Evolutionary conservation across 345 rosid genomes (phyloP).

Genomic region (Camelina hispida): DNA sequence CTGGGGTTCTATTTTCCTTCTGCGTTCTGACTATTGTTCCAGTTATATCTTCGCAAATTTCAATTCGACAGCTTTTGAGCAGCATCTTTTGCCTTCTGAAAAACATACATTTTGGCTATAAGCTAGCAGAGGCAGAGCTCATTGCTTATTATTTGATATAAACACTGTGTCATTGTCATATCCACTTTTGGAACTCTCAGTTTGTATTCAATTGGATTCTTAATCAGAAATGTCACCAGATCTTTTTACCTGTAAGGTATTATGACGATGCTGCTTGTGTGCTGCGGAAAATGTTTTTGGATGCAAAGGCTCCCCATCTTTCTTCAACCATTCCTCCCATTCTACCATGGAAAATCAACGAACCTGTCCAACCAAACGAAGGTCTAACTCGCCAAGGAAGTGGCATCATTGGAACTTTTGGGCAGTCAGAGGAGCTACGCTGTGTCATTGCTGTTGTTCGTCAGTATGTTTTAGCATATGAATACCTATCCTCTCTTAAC

Average conservation of each 20-base stretch:
- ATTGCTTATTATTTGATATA: slow-evolving; percentile 9
- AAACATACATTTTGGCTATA: slow-evolving; percentile 7
- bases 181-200: background rate
- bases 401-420: slow-evolving; percentile 91
- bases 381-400: slow-evolving; percentile 98
- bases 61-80: background rate
- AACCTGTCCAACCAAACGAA: slow-evolving; percentile 75
- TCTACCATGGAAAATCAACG: slow-evolving; percentile 94
- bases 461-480: slow-evolving; percentile 67
- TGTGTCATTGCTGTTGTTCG: slow-evolving; percentile 96
- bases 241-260: slow-evolving; percentile 57
- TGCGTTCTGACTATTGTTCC: slow-evolving; percentile 8
- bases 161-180: background rate
- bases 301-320: slow-evolving; percentile 99
- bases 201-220: slow-evolving; percentile 13
- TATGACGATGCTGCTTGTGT: slow-evolving; percentile 99
- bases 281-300: slow-evolving; percentile 91
- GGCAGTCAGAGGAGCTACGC: slow-evolving; percentile 96
- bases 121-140: slow-evolving; percentile 15
- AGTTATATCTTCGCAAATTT: background rate
- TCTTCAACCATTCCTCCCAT: slow-evolving; percentile 88
- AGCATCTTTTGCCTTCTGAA: slow-evolving; percentile 8
- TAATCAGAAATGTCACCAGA: slow-evolving; percentile 22
- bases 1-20: slow-evolving; percentile 13
- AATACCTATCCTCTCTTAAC: slow-evolving; percentile 3